These are phyloP conservation scores for Kalmusia sp. DNA, from an alignment of 2,329 filamentous ascomycete species.

Conservation along the genomic window DNA sequence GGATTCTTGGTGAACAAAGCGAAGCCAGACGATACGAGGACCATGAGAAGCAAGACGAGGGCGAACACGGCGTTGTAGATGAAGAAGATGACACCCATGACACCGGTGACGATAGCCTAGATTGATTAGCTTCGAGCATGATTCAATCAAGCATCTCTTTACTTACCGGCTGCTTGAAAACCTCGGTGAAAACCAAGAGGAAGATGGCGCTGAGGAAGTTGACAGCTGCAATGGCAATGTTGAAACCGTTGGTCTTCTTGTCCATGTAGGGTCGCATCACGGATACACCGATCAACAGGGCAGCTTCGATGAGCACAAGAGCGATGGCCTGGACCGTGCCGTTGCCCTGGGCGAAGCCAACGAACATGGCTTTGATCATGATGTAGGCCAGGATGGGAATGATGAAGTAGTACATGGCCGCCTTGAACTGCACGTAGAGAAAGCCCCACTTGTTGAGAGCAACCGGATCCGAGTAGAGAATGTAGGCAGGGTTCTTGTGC, in stretches of 20 bases:
- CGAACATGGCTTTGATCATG: constrained; percentile 87
- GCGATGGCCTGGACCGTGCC: constrained; percentile 80
- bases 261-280: constrained; percentile 97
- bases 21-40: constrained; percentile 78
- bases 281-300: constrained; percentile 76
- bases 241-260: constrained; percentile 96
- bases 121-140: constrained; percentile 19
- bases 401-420: constrained; percentile 95
- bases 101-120: constrained; percentile 78
- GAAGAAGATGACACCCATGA: constrained; percentile 90
- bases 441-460: constrained; percentile 98
- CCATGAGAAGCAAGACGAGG: constrained; percentile 80
- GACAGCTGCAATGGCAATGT: constrained; percentile 87
- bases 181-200: constrained; percentile 83
- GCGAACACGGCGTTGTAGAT: constrained; percentile 85
- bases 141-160: not conserved
- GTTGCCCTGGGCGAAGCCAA: constrained; percentile 77
- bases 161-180: constrained; percentile 81
- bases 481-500: constrained; percentile 97
- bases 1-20: constrained; percentile 92
- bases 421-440: constrained; percentile 95
- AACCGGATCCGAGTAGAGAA: constrained; percentile 93
- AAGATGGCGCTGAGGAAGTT: constrained; percentile 94
- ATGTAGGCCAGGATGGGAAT: constrained; percentile 79
- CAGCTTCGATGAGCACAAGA: constrained; percentile 82